Evolutionary conservation across 768 basidiomycete species (phyloP).

Genomic region (Kwoniella bestiolae): DNA sequence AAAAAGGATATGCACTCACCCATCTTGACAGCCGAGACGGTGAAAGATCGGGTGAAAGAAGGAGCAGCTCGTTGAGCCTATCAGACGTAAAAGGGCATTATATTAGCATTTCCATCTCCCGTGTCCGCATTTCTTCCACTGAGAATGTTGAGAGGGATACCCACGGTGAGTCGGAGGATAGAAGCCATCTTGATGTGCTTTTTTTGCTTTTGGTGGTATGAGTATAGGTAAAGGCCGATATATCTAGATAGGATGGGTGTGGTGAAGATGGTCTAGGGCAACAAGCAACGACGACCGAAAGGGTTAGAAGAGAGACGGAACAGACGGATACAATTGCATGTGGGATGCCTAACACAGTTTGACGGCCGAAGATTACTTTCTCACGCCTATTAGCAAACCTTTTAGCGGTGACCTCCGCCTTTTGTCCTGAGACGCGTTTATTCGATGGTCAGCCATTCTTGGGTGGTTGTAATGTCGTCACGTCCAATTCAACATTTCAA

Average conservation of each 20-base stretch:
- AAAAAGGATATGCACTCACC: no score
- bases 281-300: conserved; percentile 10
- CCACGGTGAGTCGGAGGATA: conserved; percentile 44
- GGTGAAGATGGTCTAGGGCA: background rate
- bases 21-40: conserved; percentile 56
- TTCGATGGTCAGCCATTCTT: conserved; percentile 18
- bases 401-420: background rate
- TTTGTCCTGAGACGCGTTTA: conserved; percentile 11
- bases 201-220: conserved; percentile 1
- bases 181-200: conserved; percentile 41
- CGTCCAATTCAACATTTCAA: conserved; percentile 12
- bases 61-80: conserved; percentile 48
- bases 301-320: conserved; percentile 20
- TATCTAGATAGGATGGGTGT: background rate
- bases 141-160: conserved; percentile 16
- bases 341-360: conserved; percentile 14
- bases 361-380: conserved; percentile 9
- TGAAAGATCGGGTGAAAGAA: conserved; percentile 55
- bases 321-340: background rate
- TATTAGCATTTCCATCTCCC: background rate
- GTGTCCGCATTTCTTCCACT: background rate
- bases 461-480: conserved; percentile 17
- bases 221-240: background rate
- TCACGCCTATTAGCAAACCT: conserved; percentile 1
- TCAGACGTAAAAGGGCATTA: no score